phyloP scores from a whole-genome alignment of 768 basidiomycete genomes.

The Mycena rosella region DNA sequence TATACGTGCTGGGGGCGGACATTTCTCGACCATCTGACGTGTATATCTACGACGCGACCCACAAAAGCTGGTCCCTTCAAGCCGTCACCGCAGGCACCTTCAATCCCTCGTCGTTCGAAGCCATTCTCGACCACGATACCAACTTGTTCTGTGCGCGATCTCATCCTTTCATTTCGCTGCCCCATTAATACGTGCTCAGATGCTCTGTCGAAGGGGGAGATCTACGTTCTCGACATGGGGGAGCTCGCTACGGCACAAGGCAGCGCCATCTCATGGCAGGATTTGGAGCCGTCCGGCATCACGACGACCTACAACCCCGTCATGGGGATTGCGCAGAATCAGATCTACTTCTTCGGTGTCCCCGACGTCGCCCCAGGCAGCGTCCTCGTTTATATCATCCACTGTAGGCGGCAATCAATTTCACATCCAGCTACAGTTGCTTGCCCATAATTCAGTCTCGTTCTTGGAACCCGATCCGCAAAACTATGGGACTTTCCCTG shows the following conservation, averaged over 20 bases:
- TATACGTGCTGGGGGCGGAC: slow-evolving; percentile 89
- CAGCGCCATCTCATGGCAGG: slow-evolving; percentile 72
- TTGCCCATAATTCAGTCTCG: slow-evolving; percentile 66
- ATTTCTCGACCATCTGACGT: slow-evolving; percentile 73
- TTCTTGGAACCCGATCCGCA: slow-evolving; percentile 83
- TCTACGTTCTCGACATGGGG: slow-evolving; percentile 81
- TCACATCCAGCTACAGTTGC: slow-evolving; percentile 9
- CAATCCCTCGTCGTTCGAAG: slow-evolving; percentile 72
- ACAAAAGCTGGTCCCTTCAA: slow-evolving; percentile 86
- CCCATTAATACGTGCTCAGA: slow-evolving; percentile 55
- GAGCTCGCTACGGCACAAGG: slow-evolving; percentile 71
- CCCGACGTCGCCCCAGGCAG: slow-evolving; percentile 76
- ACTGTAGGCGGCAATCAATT: slow-evolving; percentile 68
- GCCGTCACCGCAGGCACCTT: slow-evolving; percentile 63
- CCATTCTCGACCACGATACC: slow-evolving; percentile 94
- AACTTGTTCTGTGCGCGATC: slow-evolving; percentile 81
- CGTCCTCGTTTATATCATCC: slow-evolving; percentile 87
- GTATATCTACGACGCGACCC: slow-evolving; percentile 84
- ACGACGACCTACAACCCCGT: slow-evolving; percentile 73
- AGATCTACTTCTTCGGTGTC: slow-evolving; percentile 85
- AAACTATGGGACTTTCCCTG: slow-evolving; percentile 71
- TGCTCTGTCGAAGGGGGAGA: slow-evolving; percentile 72
- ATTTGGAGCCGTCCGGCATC: slow-evolving; percentile 70
- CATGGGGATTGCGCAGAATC: slow-evolving; percentile 89
- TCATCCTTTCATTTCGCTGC: neutral